These are phyloP conservation scores for Annulohypoxylon moriforme DNA, from an alignment of 495 filamentous ascomycete species.

Conservation along the genomic window DNA sequence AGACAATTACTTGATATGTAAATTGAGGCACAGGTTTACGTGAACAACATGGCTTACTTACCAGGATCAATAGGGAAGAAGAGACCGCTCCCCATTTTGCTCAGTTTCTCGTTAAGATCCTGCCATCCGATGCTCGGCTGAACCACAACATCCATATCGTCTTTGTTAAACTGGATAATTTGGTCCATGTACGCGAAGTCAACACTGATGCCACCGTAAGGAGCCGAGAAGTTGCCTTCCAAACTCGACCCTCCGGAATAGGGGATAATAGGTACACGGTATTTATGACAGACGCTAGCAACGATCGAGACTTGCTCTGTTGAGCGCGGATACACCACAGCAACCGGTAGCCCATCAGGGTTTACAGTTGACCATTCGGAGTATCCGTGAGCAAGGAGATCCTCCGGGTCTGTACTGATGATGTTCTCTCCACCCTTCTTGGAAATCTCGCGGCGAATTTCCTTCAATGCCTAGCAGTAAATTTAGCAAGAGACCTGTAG, in stretches of 20 bases:
- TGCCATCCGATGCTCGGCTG: conserved; percentile 94
- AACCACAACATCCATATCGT: conserved; percentile 92
- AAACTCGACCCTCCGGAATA: conserved; percentile 90
- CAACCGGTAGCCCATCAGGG: conserved; percentile 79
- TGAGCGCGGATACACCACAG: conserved; percentile 79
- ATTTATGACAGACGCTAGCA: conserved; percentile 82
- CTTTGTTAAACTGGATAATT: conserved; percentile 79
- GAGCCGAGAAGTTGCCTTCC: conserved; percentile 89
- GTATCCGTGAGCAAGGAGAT: conserved; percentile 83
- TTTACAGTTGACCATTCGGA: conserved; percentile 92
- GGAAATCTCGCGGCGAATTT: conserved; percentile 67
- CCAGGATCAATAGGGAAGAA: conserved; percentile 93
- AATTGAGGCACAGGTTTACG: conserved; percentile 45
- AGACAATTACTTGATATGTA: no score
- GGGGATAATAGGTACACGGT: conserved; percentile 86
- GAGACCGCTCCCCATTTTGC: conserved; percentile 73
- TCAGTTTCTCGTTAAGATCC: conserved; percentile 82
- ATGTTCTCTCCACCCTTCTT: conserved; percentile 65
- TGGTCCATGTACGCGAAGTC: conserved; percentile 90
- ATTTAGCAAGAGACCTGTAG: conserved; percentile 30
- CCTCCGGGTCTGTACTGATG: conserved; percentile 85
- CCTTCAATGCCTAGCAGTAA: conserved; percentile 67
- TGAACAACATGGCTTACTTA: conserved; percentile 39
- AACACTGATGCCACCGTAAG: conserved; percentile 85
- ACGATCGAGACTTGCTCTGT: conserved; percentile 85